Evolutionary conservation across 352 stramenopile genomes (phyloP), one percentile per base, ranked within the genome.

Genomic region (Pythium apleroticum): DNA sequence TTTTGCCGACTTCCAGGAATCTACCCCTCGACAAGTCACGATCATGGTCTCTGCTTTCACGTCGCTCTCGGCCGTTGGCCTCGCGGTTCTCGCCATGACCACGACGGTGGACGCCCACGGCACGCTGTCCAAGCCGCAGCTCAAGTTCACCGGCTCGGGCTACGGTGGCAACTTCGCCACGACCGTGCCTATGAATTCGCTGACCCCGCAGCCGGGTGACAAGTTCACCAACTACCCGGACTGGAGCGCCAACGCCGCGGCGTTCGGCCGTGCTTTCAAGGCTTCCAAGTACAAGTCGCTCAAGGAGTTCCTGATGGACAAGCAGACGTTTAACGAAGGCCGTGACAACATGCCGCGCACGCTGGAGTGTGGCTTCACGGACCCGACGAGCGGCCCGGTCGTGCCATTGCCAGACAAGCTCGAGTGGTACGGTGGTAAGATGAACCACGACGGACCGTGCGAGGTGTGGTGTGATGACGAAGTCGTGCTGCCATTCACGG

Each of bases 401-500:
- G 37, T 54, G 39, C 53, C 68, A 30, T 56, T 80, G 17, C 72
- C 74, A 31, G 66, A 75, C 55, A 72, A 74, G 31, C 61, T 85
- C 25, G 75, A 75, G 56, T 88, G 69, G 63, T 75, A 73, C 25
- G 76, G 74, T 10, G 78, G 81, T 41, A 68, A 72, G 14, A 55
- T 65, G 39, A 65, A 65, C 31, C 78, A 88, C 68, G 50, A 55
- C 20, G 78, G 78, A 1, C 76, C 78, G 22, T 88, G 78, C 43
- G 76, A 87, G 61, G 60, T 54, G 43, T 85, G 73, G 74, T 82
- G 75, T 57, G 74, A 78, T 58, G 60, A 78, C 30, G 73, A 73
- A 28, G 50, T 72, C 31, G 69, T 62, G 28, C 57, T 77, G 55
- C 52, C 52, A 28, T 69, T 77, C 27, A 63, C 82, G 24, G 74